Evolutionary conservation across 1,139 yeast species (phyloP).

Genomic region (Yamadazyma mexicana): DNA sequence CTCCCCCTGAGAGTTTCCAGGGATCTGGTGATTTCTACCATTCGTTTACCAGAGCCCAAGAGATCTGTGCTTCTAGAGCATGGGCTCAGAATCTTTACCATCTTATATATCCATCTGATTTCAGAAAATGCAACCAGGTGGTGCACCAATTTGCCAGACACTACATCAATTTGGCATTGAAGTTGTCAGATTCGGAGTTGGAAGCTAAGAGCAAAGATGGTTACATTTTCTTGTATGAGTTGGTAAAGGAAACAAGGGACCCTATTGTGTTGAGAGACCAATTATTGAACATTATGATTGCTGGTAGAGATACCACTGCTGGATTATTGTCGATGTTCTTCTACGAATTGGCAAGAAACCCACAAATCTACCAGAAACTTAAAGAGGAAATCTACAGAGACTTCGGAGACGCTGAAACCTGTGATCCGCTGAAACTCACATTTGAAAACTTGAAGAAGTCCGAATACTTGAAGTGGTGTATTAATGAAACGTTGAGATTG

Average conservation of each 20-base stretch:
- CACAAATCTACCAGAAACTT: conserved; percentile 23
- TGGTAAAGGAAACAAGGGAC: conserved; percentile 28
- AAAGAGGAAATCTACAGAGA: conserved; percentile 20
- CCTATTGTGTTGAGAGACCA: conserved; percentile 28
- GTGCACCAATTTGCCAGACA: conserved; percentile 31
- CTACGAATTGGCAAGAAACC: conserved; percentile 24
- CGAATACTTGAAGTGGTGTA: conserved; percentile 42
- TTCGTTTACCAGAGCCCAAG: conserved; percentile 32
- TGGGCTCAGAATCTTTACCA: conserved; percentile 30
- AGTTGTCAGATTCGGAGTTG: conserved; percentile 16
- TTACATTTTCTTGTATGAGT: conserved; percentile 28
- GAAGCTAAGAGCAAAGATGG: conserved; percentile 21
- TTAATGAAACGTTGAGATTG: conserved; percentile 53
- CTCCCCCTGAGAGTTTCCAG: conserved; percentile 13
- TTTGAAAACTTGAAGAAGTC: conserved; percentile 50
- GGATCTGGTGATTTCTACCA: conserved; percentile 23
- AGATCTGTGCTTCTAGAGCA: conserved; percentile 28
- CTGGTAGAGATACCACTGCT: conserved; percentile 36
- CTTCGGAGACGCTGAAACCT: conserved; percentile 28
- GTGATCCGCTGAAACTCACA: conserved; percentile 40
- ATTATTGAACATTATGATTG: conserved; percentile 30
- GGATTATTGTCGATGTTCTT: conserved; percentile 27
- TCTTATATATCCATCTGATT: conserved; percentile 23
- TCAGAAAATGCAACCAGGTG: conserved; percentile 18
- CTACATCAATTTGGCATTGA: conserved; percentile 32